A percentile compares a stretch with the other conserved stretches of the same genome.
Evolutionary conservation across 495 filamentous ascomycete species (phyloP).

Genomic region (Penicillium arizonense): DNA sequence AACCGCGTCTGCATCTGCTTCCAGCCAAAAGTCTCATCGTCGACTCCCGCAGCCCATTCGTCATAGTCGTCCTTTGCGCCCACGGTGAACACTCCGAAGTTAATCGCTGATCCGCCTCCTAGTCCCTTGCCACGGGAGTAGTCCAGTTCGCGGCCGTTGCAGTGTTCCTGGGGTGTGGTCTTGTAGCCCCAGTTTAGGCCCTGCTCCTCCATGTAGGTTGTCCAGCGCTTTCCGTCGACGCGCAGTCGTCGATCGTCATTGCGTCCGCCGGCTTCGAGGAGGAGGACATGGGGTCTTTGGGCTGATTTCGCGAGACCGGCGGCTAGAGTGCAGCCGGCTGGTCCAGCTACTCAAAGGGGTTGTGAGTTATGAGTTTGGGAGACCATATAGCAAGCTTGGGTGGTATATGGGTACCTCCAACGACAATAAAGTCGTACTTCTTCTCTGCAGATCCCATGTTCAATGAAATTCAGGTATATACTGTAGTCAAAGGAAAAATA

Average conservation of each 20-base stretch:
- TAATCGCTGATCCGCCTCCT: constrained; percentile 61
- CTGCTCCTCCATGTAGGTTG: constrained; percentile 42
- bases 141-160: constrained; percentile 49
- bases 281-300: constrained; percentile 47
- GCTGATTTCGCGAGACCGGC: constrained; percentile 42
- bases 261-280: constrained; percentile 56
- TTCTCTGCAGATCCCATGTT: constrained; percentile 11
- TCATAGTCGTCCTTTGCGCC: constrained; percentile 63
- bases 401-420: constrained; percentile 43
- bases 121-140: constrained; percentile 59
- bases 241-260: constrained; percentile 47
- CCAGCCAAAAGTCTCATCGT: constrained; percentile 51
- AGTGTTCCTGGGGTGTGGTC: constrained; percentile 52
- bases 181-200: constrained; percentile 61
- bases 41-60: constrained; percentile 44
- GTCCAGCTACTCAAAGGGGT: constrained; percentile 43
- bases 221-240: constrained; percentile 52
- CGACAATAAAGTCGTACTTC: constrained; percentile 53
- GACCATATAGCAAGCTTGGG: not conserved
- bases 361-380: constrained; percentile 1
- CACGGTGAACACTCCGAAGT: constrained; percentile 58
- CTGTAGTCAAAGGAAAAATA: not conserved
- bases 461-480: not conserved
- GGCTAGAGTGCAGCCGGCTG: constrained; percentile 53
- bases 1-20: constrained; percentile 43